These are phyloP conservation scores for Metarhizium humberi DNA, from an alignment of 2,329 filamentous ascomycete species.

Conservation along the genomic window DNA sequence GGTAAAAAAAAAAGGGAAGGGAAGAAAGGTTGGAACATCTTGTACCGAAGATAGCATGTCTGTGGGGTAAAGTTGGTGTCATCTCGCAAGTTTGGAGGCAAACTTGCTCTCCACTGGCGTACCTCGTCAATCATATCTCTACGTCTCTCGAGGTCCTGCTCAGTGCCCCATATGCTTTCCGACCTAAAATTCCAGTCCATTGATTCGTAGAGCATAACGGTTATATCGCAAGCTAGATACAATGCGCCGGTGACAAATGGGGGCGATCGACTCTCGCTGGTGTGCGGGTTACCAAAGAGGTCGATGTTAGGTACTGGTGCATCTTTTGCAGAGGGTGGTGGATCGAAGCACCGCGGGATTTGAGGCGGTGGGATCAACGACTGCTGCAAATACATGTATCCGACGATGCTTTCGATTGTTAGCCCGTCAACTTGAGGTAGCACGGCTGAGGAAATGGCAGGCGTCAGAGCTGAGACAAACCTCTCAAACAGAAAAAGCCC, in stretches of 20 bases:
- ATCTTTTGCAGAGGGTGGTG: neutral
- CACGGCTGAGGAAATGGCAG: neutral
- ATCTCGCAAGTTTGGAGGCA: constrained; percentile 7
- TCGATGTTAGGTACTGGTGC: constrained; percentile 2
- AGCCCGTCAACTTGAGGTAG: neutral
- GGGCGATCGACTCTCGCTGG: neutral
- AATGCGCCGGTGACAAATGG: constrained; percentile 8
- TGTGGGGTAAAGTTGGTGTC: constrained; percentile 11
- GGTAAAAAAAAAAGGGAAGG: too few species aligned
- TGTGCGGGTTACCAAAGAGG: constrained; percentile 6
- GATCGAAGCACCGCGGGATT: constrained; percentile 8
- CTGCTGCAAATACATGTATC: constrained; percentile 8
- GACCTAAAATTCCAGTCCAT: constrained; percentile 8
- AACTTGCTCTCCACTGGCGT: constrained; percentile 3
- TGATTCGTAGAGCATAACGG: constrained; percentile 8
- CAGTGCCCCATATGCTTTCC: neutral
- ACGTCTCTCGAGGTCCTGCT: constrained; percentile 5
- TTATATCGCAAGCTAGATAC: constrained; percentile 8
- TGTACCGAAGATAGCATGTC: constrained; percentile 9
- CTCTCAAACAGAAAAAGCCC: constrained; percentile 13
- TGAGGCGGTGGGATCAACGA: constrained; percentile 7
- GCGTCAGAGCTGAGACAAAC: constrained; percentile 1
- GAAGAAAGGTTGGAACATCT: neutral
- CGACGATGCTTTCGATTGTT: constrained; percentile 5
- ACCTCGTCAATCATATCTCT: constrained; percentile 1